A percentile compares a stretch with the other conserved stretches of the same genome.
Evolutionary conservation across 352 stramenopile species (phyloP).

Genomic region (Pythium periplocum): DNA sequence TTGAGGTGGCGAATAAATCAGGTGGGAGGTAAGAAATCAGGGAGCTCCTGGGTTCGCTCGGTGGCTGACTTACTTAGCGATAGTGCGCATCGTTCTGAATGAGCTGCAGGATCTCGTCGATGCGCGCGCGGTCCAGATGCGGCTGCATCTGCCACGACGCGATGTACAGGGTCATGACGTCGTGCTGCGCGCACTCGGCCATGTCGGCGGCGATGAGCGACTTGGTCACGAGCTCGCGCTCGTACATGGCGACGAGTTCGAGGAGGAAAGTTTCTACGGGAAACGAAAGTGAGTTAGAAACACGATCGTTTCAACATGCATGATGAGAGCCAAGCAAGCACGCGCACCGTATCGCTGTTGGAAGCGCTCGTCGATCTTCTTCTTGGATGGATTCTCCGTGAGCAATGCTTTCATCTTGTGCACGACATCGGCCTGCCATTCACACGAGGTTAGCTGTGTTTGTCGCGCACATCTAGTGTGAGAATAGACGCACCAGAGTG

Average conservation of each 20-base stretch:
- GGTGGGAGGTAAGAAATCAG: background rate
- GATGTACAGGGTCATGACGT: slow-evolving; percentile 70
- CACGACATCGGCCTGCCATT: slow-evolving; percentile 23
- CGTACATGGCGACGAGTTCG: slow-evolving; percentile 70
- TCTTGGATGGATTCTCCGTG: slow-evolving; percentile 6
- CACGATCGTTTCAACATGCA: no score
- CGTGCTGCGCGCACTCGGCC: slow-evolving; percentile 62
- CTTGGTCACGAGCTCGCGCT: slow-evolving; percentile 76
- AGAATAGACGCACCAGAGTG: slow-evolving; percentile 23
- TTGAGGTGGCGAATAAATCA: slow-evolving; percentile 14
- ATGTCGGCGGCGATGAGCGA: slow-evolving; percentile 64
- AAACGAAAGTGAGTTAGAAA: background rate
- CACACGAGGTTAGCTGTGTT: no score
- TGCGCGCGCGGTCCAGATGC: slow-evolving; percentile 49
- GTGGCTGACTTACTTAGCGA: background rate
- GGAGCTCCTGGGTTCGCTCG: no score
- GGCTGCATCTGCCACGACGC: slow-evolving; percentile 86
- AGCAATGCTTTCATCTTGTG: slow-evolving; percentile 37
- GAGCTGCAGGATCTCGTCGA: slow-evolving; percentile 59
- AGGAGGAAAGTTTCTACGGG: slow-evolving; percentile 46
- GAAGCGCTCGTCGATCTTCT: slow-evolving; percentile 28
- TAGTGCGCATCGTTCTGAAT: slow-evolving; percentile 66
- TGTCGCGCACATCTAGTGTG: no score
- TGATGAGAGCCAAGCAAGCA: no score
- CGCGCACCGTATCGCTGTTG: slow-evolving; percentile 45